Base-by-base conservation (phyloP, 2,329 filamentous ascomycete genomes). In the Fusarium nelsonii region DNA sequence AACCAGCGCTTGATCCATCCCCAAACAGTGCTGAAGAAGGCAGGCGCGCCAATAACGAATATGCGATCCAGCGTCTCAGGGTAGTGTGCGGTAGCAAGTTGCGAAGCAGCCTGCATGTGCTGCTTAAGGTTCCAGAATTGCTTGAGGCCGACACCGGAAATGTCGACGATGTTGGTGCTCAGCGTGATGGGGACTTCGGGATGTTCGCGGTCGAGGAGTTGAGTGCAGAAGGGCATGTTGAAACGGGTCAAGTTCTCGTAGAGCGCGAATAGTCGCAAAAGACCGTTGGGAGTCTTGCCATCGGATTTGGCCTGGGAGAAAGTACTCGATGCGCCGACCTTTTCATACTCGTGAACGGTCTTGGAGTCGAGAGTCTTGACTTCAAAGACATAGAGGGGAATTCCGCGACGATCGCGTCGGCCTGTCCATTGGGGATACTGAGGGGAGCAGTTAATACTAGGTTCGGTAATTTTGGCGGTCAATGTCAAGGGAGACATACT, bases 1-100 rank as follows among this genome's bases (percentile, higher is more conserved):
- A 97, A 97, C 94, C 94, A 97, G 75, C 92, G 91, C 85, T 97
- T 97, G 81, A 97, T 87, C 93, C 94, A 97, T 70, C 92, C 90
- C 94, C 94, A 95, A 63, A 97, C 92, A 4, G 93, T 97, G 50
- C 92, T 91, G 83, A 97, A 97, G 85, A 97, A 97, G 45, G 87
- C 83, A 9, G 95, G 95, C 1, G 95, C 95, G 65, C 94, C 94
- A 68, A 97, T 93, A 75, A 98, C 91, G 66, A 84, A 84, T 73
- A 84, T 84, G 37, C 82, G 74, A 63, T 80, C 95, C 50, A 97
- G 82, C 1, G 94, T 98, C 81, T 98, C 95, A 1, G 95, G 95
- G 78, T 97, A 98, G 81, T 97, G 92, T 7, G 94, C 93, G 5
- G 94, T 97, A 8, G 95, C 95, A 56, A 97, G 84, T 63, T 90